Conservation (phyloP, 257 asterid species). For the Gentiana dahurica region DNA sequence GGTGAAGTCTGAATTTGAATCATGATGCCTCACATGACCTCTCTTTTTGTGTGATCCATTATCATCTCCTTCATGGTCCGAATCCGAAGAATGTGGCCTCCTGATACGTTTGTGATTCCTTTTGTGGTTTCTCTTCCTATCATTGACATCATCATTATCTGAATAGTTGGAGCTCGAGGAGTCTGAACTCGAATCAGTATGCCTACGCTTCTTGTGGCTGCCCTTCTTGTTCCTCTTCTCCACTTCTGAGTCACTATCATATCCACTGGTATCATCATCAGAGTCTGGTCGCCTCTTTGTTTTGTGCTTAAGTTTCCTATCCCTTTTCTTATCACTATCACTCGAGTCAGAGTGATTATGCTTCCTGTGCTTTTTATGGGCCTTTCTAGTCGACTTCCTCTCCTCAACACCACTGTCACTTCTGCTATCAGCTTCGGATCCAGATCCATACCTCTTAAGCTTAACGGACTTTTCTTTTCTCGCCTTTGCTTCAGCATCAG, state of each 20-base stretch:
- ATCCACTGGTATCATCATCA: constrained; percentile 33
- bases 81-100: constrained; percentile 20
- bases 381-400: constrained; percentile 36
- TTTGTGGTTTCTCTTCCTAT: constrained; percentile 11
- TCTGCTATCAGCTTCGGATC: constrained; percentile 39
- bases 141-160: constrained; percentile 20
- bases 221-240: constrained; percentile 23
- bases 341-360: constrained; percentile 41
- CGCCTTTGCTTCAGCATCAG: constrained; percentile 54
- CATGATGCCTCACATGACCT: constrained; percentile 34
- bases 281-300: constrained; percentile 38
- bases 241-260: constrained; percentile 28
- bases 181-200: constrained; percentile 23
- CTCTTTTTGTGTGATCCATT: constrained; percentile 29
- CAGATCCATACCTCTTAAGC: constrained; percentile 47
- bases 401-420: constrained; percentile 27
- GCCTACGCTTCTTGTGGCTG: constrained; percentile 29
- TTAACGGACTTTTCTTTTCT: constrained; percentile 48
- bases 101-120: constrained; percentile 30
- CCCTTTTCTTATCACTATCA: constrained; percentile 48
- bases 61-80: constrained; percentile 31
- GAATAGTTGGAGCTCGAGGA: constrained; percentile 34
- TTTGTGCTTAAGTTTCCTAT: constrained; percentile 45
- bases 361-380: constrained; percentile 51
- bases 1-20: constrained; percentile 28